Conservation (phyloP, 176 grass and related monocot genomes). For the Triticum aestivum region DNA sequence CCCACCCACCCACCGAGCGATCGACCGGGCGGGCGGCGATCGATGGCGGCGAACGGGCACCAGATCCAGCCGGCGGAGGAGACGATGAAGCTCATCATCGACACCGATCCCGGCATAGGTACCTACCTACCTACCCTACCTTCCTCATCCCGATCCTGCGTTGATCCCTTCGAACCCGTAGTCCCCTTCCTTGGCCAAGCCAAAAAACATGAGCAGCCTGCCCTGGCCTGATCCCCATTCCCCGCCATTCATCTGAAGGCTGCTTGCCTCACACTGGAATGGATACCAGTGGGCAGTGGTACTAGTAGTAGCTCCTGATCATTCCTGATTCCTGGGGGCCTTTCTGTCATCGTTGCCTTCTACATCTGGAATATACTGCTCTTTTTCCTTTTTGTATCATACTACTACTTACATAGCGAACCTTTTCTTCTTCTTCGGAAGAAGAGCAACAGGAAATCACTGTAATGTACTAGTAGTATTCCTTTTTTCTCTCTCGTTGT, state of each 20-base stretch:
- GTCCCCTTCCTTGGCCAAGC: background rate
- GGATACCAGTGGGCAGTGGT: no score
- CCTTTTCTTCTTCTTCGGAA: background rate
- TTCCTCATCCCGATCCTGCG: background rate
- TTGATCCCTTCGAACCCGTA: background rate
- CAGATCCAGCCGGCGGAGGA: background rate
- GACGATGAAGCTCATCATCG: background rate
- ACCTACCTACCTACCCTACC: background rate
- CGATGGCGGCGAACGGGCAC: background rate
- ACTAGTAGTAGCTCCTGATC: no score
- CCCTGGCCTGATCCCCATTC: no score
- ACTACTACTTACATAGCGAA: no score
- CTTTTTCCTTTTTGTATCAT: background rate
- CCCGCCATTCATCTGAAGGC: no score
- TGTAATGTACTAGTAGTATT: background rate
- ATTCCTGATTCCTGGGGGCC: background rate
- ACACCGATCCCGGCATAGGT: slow-evolving; percentile 21
- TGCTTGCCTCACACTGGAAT: no score
- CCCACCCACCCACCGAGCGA: no score
- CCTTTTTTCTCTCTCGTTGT: no score
- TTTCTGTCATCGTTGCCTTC: background rate
- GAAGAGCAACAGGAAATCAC: background rate
- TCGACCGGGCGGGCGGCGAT: background rate
- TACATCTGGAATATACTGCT: background rate
- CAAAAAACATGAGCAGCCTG: no score